Evolutionary conservation across 495 filamentous ascomycete genomes (phyloP).

Genomic region (Glutinoglossum americanum): DNA sequence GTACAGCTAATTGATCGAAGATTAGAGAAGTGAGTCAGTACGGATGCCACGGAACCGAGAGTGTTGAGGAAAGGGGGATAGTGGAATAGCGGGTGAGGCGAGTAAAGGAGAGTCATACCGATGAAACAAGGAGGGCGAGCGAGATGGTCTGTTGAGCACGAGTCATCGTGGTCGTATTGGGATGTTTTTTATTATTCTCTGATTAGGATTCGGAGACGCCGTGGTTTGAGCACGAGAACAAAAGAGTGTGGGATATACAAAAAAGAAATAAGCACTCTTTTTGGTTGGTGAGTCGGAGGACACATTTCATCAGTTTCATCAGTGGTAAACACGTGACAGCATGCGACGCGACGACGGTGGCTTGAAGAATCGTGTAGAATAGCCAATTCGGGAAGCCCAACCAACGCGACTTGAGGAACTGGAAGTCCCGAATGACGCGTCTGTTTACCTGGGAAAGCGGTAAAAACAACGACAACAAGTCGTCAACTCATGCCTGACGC

Average conservation of each 20-base stretch:
- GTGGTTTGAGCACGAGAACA: neutral
- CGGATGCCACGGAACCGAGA: neutral
- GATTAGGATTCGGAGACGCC: neutral
- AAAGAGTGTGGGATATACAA: neutral
- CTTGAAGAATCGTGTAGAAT: too few species aligned
- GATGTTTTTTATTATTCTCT: too few species aligned
- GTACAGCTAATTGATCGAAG: slow-evolving; percentile 41
- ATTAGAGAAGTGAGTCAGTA: neutral
- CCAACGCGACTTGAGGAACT: too few species aligned
- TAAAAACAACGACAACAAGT: neutral
- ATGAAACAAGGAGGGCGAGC: slow-evolving; percentile 63
- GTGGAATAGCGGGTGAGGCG: neutral
- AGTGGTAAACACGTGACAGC: too few species aligned
- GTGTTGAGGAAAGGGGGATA: neutral
- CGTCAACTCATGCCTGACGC: neutral
- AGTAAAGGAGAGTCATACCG: slow-evolving; percentile 32
- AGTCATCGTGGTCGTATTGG: slow-evolving; percentile 42
- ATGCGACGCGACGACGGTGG: too few species aligned
- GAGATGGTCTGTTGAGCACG: slow-evolving; percentile 86
- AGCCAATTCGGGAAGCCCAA: too few species aligned
- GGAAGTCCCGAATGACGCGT: too few species aligned
- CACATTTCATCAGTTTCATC: too few species aligned
- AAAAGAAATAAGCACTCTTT: neutral
- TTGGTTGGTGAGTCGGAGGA: too few species aligned
- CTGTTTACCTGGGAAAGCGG: too few species aligned